Percentiles rank a stretch among this genome's conserved stretches.
phyloP scores from a whole-genome alignment of 2,329 filamentous ascomycete genomes.

The Sordariomycetes sp. region DNA sequence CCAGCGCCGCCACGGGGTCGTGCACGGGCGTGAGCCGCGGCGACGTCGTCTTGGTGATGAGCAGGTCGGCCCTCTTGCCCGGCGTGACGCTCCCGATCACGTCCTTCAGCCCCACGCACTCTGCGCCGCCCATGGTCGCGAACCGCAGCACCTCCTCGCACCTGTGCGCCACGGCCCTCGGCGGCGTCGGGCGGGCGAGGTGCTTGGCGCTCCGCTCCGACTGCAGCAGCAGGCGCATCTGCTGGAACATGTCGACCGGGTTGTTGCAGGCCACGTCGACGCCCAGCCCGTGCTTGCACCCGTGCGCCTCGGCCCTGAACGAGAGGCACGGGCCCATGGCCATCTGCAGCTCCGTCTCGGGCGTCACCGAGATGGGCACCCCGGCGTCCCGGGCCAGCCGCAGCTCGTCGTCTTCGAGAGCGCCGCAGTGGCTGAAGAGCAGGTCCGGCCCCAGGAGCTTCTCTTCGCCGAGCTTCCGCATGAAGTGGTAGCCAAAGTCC shows the following conservation, averaged over 20 bases:
- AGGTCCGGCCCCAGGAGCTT: not conserved
- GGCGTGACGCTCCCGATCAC: conserved; percentile 31
- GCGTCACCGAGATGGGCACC: conserved; percentile 29
- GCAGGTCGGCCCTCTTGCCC: conserved; percentile 34
- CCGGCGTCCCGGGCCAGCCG: conserved; percentile 12
- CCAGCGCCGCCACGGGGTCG: conserved; percentile 4
- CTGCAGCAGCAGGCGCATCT: not conserved
- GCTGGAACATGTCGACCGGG: conserved; percentile 1
- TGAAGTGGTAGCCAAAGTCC: not conserved
- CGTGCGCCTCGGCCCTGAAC: conserved; percentile 8
- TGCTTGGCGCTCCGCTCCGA: not conserved
- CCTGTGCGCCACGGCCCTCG: not conserved
- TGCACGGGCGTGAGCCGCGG: conserved; percentile 1
- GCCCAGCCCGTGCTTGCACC: conserved; percentile 1
- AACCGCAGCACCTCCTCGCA: not conserved
- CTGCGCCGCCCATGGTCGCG: conserved; percentile 1
- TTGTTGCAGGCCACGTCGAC: conserved; percentile 1
- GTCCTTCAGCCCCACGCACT: conserved; percentile 22
- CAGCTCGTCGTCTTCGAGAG: not conserved
- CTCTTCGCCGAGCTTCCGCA: not conserved
- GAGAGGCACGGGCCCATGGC: conserved; percentile 9
- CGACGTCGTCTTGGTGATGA: conserved; percentile 16
- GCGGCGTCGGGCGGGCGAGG: not conserved
- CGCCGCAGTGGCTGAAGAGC: conserved; percentile 1
- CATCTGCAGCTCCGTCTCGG: conserved; percentile 41